A percentile compares a stretch with the other conserved stretches of the same genome.
Evolutionary conservation across 306 rosid species (phyloP).

Genomic region (Leucaena leucocephala): DNA sequence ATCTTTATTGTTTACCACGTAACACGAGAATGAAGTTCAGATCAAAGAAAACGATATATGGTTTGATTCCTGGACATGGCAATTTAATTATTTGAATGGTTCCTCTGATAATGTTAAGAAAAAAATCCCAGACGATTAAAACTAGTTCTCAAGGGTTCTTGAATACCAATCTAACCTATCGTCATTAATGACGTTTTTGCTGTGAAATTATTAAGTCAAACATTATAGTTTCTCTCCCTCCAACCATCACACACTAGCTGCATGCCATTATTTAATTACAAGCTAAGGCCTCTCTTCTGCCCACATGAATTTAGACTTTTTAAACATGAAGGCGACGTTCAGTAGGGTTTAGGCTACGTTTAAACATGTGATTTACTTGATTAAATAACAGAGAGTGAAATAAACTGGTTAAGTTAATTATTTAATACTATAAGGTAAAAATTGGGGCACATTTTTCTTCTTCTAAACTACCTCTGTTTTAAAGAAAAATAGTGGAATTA

Average conservation of each 20-base stretch:
- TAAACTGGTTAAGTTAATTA: too few relatives aligned
- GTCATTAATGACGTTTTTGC: conserved; percentile 17
- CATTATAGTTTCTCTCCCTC: not conserved
- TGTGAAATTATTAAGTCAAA: conserved; percentile 5
- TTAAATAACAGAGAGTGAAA: too few relatives aligned
- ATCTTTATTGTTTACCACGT: too few relatives aligned
- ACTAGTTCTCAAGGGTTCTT: conserved; percentile 4
- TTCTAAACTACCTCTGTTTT: too few relatives aligned
- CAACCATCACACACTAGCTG: conserved; percentile 7
- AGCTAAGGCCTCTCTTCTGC: not conserved
- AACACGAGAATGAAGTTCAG: not conserved
- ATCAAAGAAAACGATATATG: not conserved
- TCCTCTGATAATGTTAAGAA: not conserved
- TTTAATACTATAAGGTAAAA: too few relatives aligned
- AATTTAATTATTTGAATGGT: not conserved
- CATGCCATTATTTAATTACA: not conserved
- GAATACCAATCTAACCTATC: not conserved
- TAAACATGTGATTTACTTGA: too few relatives aligned
- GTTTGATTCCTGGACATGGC: not conserved
- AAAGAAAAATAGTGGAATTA: too few relatives aligned
- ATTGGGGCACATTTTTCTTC: too few relatives aligned
- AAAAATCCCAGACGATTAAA: not conserved
- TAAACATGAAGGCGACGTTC: too few relatives aligned
- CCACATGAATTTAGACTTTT: too few relatives aligned
- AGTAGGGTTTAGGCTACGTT: too few relatives aligned